Conservation (phyloP, 2,329 filamentous ascomycete genomes). For the Endocalyx cinctus region DNA sequence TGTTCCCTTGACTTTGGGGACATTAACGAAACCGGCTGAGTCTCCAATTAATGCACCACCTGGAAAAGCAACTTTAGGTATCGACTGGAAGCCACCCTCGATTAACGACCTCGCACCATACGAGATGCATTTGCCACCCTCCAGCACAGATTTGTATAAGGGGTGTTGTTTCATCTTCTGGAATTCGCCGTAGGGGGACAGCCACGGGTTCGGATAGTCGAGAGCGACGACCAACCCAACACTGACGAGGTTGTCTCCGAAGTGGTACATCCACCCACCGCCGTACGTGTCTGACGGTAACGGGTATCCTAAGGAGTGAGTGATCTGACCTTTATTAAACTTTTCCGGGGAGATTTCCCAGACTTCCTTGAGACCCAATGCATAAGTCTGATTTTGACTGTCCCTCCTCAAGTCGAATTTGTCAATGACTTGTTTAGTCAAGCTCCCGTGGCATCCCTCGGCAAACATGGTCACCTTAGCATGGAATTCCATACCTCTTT, state of each 20-base stretch:
- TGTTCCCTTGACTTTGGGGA: constrained; percentile 97
- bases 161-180: constrained; percentile 98
- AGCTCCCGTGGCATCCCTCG: constrained; percentile 91
- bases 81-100: constrained; percentile 95
- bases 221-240: constrained; percentile 88
- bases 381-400: constrained; percentile 93
- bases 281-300: constrained; percentile 86
- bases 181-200: constrained; percentile 93
- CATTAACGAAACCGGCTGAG: constrained; percentile 92
- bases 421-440: constrained; percentile 91
- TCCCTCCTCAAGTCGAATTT: constrained; percentile 88
- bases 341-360: constrained; percentile 95
- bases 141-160: constrained; percentile 78
- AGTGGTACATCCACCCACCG: constrained; percentile 99
- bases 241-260: constrained; percentile 92
- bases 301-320: constrained; percentile 91
- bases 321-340: constrained; percentile 79
- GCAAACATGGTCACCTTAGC: constrained; percentile 86
- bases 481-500: constrained; percentile 98
- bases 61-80: constrained; percentile 94
- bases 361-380: constrained; percentile 89
- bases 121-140: constrained; percentile 95
- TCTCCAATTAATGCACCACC: constrained; percentile 94
- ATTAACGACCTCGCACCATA: constrained; percentile 89
- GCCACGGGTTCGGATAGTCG: constrained; percentile 95